Evolutionary conservation across 2,329 filamentous ascomycete genomes (phyloP), one percentile per base, ranked within the genome.

Genomic region (Aureobasidium mangrovei): DNA sequence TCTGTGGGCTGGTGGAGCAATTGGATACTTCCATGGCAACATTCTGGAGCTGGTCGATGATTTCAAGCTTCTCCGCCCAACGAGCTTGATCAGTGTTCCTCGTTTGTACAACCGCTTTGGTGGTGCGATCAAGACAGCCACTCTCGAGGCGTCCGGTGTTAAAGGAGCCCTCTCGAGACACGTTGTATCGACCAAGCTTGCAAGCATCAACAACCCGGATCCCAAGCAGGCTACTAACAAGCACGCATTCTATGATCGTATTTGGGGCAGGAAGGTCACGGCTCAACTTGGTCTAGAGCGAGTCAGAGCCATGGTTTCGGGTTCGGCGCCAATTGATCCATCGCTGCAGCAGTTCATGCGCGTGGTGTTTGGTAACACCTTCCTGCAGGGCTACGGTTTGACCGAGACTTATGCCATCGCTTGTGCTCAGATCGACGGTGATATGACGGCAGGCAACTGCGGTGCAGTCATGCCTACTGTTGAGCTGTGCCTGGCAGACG

Each of bases 1-100:
- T 10, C 75, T 96, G 12, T 81, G 85, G 63, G 77, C 81, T 51
- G 91, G 89, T 53, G 81, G 81, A 33, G 74, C 81, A 7, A 83
- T 96, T 62, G 93, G 91, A 9, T 98, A 91, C 70, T 98, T 96
- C 79, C 88, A 93, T 62, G 93, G 93, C 53, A 89, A 96, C 65
- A 85, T 96, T 58, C 67, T 86, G 9, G 86, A 87, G 59, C 75
- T 98, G 18, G 83, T 94, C 0, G 93, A 98, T 56, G 93, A 98
- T 66, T 72, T 98, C 72, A 95, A 97, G 75, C 69, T 89, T 38
- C 77, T 98, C 55, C 82, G 83, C 56, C 93, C 93, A 0, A 93
- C 86, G 9, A 79, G 79, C 8, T 89, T 98, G 69, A 83, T 86
- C 62, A 95, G 89, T 12, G 93, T 98, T 1, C 93, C 93, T 0